A percentile compares a stretch with the other conserved stretches of the same genome.
Conservation (phyloP, 768 basidiomycete species). For the Russula lepida region DNA sequence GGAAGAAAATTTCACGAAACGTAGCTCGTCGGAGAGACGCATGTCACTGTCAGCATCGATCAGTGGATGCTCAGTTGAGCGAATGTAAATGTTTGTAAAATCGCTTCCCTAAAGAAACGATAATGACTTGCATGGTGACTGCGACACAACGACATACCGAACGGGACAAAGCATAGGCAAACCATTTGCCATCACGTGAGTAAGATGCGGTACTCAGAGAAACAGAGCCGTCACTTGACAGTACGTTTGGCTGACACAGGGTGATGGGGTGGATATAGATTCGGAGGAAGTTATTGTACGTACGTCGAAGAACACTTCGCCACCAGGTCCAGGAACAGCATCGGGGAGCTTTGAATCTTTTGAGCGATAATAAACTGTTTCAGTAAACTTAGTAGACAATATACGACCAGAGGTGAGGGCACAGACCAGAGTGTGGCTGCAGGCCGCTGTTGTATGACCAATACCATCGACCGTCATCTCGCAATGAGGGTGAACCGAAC, state of each 20-base stretch:
- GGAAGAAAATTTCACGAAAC: slow-evolving; percentile 68
- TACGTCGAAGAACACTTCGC: slow-evolving; percentile 77
- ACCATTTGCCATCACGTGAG: slow-evolving; percentile 58
- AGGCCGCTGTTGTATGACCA: slow-evolving; percentile 76
- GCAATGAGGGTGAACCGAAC: slow-evolving; percentile 56
- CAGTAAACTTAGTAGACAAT: neutral
- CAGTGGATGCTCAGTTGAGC: slow-evolving; percentile 53
- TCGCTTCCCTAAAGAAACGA: slow-evolving; percentile 54
- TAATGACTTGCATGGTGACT: neutral
- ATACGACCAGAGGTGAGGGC: neutral
- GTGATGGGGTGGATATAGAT: neutral
- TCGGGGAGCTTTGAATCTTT: slow-evolving; percentile 46
- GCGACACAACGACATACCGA: slow-evolving; percentile 39
- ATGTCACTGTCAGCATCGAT: slow-evolving; percentile 37
- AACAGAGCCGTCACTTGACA: slow-evolving; percentile 66
- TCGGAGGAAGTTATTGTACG: slow-evolving; percentile 19
- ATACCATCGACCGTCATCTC: slow-evolving; percentile 68
- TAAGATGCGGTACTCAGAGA: slow-evolving; percentile 52
- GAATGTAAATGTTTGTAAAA: slow-evolving; percentile 59
- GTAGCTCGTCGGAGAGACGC: slow-evolving; percentile 56
- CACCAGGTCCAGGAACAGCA: slow-evolving; percentile 35
- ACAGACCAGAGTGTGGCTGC: slow-evolving; percentile 48
- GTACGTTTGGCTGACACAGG: slow-evolving; percentile 49
- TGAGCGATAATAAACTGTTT: slow-evolving; percentile 54
- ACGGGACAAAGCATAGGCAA: slow-evolving; percentile 66